Evolutionary conservation across 148 eudicot species (phyloP), one percentile per base, ranked within the genome.

Genomic region (Cornus florida): DNA sequence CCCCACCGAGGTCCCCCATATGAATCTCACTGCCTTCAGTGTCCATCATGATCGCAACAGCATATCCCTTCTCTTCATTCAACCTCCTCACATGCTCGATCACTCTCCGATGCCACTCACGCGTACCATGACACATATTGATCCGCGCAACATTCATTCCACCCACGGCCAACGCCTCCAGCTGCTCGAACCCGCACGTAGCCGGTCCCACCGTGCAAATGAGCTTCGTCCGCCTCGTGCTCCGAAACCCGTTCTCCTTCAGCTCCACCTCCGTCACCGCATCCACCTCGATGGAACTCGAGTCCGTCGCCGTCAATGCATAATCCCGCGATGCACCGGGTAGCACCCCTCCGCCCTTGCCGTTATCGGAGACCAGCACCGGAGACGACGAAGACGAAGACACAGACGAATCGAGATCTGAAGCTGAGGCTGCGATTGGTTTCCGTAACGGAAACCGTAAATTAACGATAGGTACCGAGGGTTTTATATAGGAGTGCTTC

Each of bases 21-120:
- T 95, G 98, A 89, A 95, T 93, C 90, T 95, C 98, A 82, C 98
- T 95, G 71, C 98, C 98, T 79, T 95, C 97, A 70, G 98, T 95
- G 77, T 95, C 98, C 97, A 95, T 93, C 97, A 95, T 95, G 62
- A 95, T 86, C 0, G 97, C 98, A 57, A 95, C 98, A 16, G 98
- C 98, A 70, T 76, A 95, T 0, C 98, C 98, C 67, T 93, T 91
- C 75, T 93, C 98, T 64, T 88, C 93, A 85, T 95, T 95, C 88
- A 95, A 81, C 78, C 85, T 84, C 82, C 98, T 87, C 50, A 95
- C 94, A 7, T 88, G 74, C 73, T 93, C 88, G 48, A 95, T 95
- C 10, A 95, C 98, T 43, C 75, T 66, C 75, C 76, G 70, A 72
- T 95, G 98, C 98, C 98, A 95, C 67, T 93, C 96, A 2, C 98